phyloP scores from a whole-genome alignment of 1,139 yeast genomes.

The Geotrichum australiense region DNA sequence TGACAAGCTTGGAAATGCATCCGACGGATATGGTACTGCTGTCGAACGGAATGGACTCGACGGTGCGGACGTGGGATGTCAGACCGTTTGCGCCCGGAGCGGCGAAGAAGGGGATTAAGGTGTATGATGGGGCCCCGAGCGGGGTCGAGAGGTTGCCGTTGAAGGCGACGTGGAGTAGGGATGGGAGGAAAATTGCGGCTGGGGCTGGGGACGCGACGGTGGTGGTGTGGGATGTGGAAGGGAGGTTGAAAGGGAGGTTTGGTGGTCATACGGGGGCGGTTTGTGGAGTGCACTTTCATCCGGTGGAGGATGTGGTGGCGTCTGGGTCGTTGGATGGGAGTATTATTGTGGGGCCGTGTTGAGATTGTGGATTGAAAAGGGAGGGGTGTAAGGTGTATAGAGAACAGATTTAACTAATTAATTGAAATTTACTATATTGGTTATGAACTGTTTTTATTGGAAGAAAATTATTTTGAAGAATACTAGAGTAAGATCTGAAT shows the following conservation, averaged over 20 bases:
- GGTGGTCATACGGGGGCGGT: conserved; percentile 60
- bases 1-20: conserved; percentile 48
- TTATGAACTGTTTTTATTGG: no score
- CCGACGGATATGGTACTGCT: conserved; percentile 43
- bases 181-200: conserved; percentile 39
- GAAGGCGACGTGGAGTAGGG: conserved; percentile 43
- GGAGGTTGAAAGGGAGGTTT: conserved; percentile 43
- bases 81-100: conserved; percentile 38
- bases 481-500: no score
- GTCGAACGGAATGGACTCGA: conserved; percentile 53
- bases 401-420: no score
- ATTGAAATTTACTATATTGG: no score
- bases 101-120: conserved; percentile 37
- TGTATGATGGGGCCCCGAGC: conserved; percentile 54
- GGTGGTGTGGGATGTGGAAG: conserved; percentile 54
- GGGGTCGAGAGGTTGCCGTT: conserved; percentile 49
- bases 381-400: no score
- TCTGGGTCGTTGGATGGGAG: conserved; percentile 29
- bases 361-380: no score
- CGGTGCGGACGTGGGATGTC: conserved; percentile 51
- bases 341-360: conserved; percentile 23
- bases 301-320: conserved; percentile 23
- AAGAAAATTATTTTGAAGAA: no score
- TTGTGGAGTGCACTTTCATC: conserved; percentile 47
- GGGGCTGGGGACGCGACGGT: conserved; percentile 56